Evolutionary conservation across 1,284 basidiomycete genomes (phyloP), one percentile per base, ranked within the genome.

Genomic region (Mycena sp.): DNA sequence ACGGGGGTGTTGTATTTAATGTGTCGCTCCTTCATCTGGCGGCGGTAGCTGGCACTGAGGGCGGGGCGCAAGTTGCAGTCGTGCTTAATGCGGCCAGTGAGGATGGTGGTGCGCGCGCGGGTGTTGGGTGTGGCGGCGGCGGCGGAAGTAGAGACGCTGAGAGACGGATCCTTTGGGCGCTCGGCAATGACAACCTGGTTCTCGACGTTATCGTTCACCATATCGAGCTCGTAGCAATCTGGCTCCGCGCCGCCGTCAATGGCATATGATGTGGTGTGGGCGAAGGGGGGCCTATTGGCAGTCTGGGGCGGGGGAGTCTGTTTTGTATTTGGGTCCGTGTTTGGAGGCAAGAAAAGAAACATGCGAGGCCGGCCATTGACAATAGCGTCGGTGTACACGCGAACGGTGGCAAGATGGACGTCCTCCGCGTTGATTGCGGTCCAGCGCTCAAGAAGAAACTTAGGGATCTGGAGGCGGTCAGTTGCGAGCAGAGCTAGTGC

Each of bases 101-200:
- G 77, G 60, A 91, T 89, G 3, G 91, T 92, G 53, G 87, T 90
- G 41, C 90, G 84, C 26, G 89, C 87, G 17, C 89, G 82, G 0
- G 84, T 77, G 58, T 85, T 86, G 7, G 73, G 67, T 2, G 78
- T 74, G 14, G 73, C 73, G 28, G 69, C 64, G 17, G 70, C 71
- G 48, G 79, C 69, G 19, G 73, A 74, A 6, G 73, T 70, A 6
- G 78, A 76, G 2, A 72, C 56, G 35, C 73, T 78, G 16, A 85
- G 78, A 6, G 83, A 81, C 2, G 85, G 74, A 63, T 88, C 86
- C 69, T 90, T 92, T 23, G 88, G 88, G 43, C 88, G 84, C 74
- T 92, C 90, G 0, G 91, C 90, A 38, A 93, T 83, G 44, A 92
- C 90, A 61, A 91, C 82, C 73, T 92, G 90, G 76, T 92, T 92